Conservation (phyloP, 2,329 filamentous ascomycete species). For the Podosphaera xanthii region DNA sequence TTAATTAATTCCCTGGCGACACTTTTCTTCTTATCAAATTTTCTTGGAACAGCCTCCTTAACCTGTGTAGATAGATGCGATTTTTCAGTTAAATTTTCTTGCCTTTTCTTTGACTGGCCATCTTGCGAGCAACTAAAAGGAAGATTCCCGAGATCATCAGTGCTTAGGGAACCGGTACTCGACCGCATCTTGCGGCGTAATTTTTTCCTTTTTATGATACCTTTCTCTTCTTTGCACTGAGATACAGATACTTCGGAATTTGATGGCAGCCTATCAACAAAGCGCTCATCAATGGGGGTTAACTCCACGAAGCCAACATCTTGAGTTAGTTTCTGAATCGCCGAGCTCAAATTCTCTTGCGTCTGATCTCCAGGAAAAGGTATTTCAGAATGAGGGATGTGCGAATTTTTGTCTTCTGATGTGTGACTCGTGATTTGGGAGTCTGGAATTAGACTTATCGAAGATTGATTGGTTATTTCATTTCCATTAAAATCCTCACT, state of each 20-base stretch:
- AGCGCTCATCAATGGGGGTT: slow-evolving; percentile 47
- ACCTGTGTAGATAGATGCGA: slow-evolving; percentile 42
- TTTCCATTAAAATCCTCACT: slow-evolving; percentile 22
- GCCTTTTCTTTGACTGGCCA: background rate
- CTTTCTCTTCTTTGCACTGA: slow-evolving; percentile 29
- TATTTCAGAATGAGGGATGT: slow-evolving; percentile 37
- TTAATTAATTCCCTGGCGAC: slow-evolving; percentile 71
- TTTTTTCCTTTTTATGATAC: slow-evolving; percentile 34
- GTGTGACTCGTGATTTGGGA: slow-evolving; percentile 19
- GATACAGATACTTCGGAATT: slow-evolving; percentile 45
- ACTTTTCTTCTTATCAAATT: slow-evolving; percentile 68
- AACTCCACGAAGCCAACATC: slow-evolving; percentile 55
- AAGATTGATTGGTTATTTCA: slow-evolving; percentile 25
- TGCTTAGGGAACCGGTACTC: background rate
- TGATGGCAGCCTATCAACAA: slow-evolving; percentile 38
- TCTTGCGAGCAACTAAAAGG: background rate
- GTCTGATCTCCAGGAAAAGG: slow-evolving; percentile 34
- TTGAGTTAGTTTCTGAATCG: slow-evolving; percentile 55
- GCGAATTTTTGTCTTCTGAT: slow-evolving; percentile 24
- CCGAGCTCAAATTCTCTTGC: slow-evolving; percentile 39
- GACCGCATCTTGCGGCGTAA: slow-evolving; percentile 24
- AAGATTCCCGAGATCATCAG: background rate
- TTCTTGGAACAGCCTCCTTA: slow-evolving; percentile 25
- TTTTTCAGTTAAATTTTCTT: background rate
- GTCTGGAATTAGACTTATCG: slow-evolving; percentile 16